Base-by-base conservation (phyloP, 768 basidiomycete species). In the Lanmaoa pseudosensibilis region DNA sequence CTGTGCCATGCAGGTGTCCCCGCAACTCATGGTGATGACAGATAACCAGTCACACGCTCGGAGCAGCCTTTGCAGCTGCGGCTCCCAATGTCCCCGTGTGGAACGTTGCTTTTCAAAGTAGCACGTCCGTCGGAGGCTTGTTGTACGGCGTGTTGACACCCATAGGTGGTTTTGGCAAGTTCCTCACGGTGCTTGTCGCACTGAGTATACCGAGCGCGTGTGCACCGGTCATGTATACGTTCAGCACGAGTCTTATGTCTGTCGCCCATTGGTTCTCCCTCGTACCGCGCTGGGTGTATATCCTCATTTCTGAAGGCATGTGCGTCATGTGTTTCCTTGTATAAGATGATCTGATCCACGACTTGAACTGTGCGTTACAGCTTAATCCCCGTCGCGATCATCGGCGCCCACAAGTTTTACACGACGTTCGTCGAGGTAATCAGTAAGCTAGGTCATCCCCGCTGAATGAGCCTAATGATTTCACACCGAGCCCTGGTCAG, bases 171-270 rank as follows among this genome's bases (percentile, higher is more conserved):
- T 81, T 81, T 48, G 78, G 78, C 47, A 75, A 76, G 61, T 76
- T 81, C 68, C 70, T 82, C 32, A 75, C 75, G 0, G 77, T 80
- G 37, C 58, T 86, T 23, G 71, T 84, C 44, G 82, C 83, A 23
- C 69, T 86, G 50, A 78, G 75, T 48, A 77, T 83, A 36, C 78
- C 80, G 11, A 80, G 79, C 56, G 83, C 83, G 46, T 78, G 80
- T 38, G 82, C 81, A 2, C 83, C 83, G 0, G 81, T 81, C 38
- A 82, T 85, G 74, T 86, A 86, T 65, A 78, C 78, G 13, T 80
- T 78, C 62, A 73, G 75, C 19, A 77, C 81, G 19, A 78, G 77
- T 43, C 66, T 78, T 50, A 77, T 78, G 77, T 65, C 75, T 11
- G 58, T 77, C 16, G 61, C 68, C 7, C 56, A 56, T 10, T 68